These are phyloP conservation scores for Sutorius australiensis DNA, from an alignment of 768 basidiomycete species.

Conservation along the genomic window DNA sequence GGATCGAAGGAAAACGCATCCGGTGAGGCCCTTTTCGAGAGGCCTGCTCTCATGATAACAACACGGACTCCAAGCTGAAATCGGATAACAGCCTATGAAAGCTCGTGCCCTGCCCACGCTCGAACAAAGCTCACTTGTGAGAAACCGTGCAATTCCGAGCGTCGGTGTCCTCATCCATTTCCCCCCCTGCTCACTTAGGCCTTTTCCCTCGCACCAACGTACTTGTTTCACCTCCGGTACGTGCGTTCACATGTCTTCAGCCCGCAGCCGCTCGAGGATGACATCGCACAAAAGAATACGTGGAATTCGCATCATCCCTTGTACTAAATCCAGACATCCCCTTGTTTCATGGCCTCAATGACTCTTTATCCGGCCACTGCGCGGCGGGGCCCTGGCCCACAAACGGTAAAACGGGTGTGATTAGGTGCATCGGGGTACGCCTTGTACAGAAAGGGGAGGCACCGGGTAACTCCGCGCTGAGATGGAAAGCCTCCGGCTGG, in stretches of 20 bases:
- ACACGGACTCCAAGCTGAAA: constrained; percentile 30
- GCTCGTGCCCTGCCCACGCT: constrained; percentile 18
- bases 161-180: constrained; percentile 2
- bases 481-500: constrained; percentile 17
- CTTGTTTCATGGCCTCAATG: not conserved
- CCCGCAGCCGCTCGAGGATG: constrained; percentile 29
- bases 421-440: constrained; percentile 19
- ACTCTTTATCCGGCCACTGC: not conserved
- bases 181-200: constrained; percentile 2
- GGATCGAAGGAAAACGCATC: constrained; percentile 35
- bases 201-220: not conserved
- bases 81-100: constrained; percentile 27
- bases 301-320: constrained; percentile 52
- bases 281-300: constrained; percentile 40
- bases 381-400: constrained; percentile 5
- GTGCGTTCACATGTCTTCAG: not conserved
- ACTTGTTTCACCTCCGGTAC: not conserved
- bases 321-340: constrained; percentile 19
- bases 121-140: constrained; percentile 33
- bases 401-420: constrained; percentile 20
- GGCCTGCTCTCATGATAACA: not conserved
- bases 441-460: constrained; percentile 23
- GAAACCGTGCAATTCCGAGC: constrained; percentile 26
- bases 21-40: constrained; percentile 22
- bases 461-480: constrained; percentile 20